Evolutionary conservation across 2,329 filamentous ascomycete genomes (phyloP).

Genomic region (Fusarium sp.): DNA sequence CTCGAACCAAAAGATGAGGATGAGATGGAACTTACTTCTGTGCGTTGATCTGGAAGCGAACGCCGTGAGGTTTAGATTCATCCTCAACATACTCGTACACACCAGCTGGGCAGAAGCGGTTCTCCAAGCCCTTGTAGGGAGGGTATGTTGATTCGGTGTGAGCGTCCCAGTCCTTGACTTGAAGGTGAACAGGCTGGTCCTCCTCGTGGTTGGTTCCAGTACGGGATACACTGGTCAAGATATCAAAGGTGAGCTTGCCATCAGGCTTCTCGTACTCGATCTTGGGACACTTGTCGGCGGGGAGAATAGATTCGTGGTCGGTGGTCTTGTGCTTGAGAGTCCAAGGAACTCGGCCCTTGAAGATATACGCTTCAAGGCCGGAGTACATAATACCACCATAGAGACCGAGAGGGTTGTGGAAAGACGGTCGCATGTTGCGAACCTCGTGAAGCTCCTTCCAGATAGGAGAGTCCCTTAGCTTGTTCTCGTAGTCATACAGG

Average conservation of each 20-base stretch:
- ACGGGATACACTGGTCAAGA: slow-evolving; percentile 92
- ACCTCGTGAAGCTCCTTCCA: slow-evolving; percentile 96
- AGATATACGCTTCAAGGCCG: slow-evolving; percentile 87
- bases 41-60: slow-evolving; percentile 96
- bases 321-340: slow-evolving; percentile 85
- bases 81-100: slow-evolving; percentile 99
- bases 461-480: slow-evolving; percentile 85
- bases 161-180: slow-evolving; percentile 94
- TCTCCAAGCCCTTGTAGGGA: slow-evolving; percentile 90
- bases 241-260: slow-evolving; percentile 94
- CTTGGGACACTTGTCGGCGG: slow-evolving; percentile 81
- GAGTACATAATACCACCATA: slow-evolving; percentile 94
- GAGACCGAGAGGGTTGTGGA: slow-evolving; percentile 86
- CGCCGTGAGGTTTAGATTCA: slow-evolving; percentile 83
- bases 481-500: slow-evolving; percentile 92
- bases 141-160: slow-evolving; percentile 88
- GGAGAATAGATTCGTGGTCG: slow-evolving; percentile 83
- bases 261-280: slow-evolving; percentile 98
- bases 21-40: slow-evolving; percentile 83
- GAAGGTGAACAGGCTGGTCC: slow-evolving; percentile 95
- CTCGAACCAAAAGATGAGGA: background rate
- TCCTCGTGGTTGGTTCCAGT: slow-evolving; percentile 99
- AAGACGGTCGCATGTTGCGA: slow-evolving; percentile 96
- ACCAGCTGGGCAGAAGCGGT: slow-evolving; percentile 94
- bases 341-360: slow-evolving; percentile 90